Base-by-base conservation (phyloP, 768 basidiomycete species). In the Naganishia vaughanmartiniae region DNA sequence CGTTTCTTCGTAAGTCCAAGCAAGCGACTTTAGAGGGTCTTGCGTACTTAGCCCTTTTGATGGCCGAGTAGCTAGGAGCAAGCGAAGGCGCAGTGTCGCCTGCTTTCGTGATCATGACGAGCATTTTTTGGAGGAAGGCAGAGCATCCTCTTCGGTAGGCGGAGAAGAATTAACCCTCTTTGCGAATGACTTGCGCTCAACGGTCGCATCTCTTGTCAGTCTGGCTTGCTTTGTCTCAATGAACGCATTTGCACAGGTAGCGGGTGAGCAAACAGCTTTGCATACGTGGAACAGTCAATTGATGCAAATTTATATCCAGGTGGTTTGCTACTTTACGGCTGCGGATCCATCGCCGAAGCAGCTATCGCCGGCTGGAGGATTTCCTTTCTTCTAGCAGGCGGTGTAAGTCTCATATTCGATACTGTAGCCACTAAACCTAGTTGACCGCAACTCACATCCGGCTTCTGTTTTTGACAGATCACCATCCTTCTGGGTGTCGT, bases 121-220 rank as follows among this genome's bases (percentile, higher is more conserved):
- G 48, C 24, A 42, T 72, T 39, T 76, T 63, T 55, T 76, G 70
- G 46, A 56, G 74, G 39, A 76, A 76, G 67, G 45, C 45, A 5
- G 76, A 76, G 53, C 76, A 76, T 46, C 74, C 76, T 0, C 55
- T 72, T 39, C 70, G 76, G 31, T 67, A 42, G 11, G 60, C 10
- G 7, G 30, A 24, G 17, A 9, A 42, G 42, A 36, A 36, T 12
- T 36, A 36, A n/a, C n/a, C 36, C 39, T 36, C 6, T 30, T 30
- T 58, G 26, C 31, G 11, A n/a, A 30, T 3, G 19, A 19, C 34
- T n/a, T 57, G 17, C 19, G 55, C 34, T 19, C 19, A 30, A 17
- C 19, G 21, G 3, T 19, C 28, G 55, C 21, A 9, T n/a, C n/a
- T 4, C 7, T 19, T 26, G 19, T 19, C 24, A 65, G 60, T 21